These are phyloP conservation scores for Filobasidium uniguttulatum DNA, from an alignment of 1,284 basidiomycete genomes.

Conservation along the genomic window DNA sequence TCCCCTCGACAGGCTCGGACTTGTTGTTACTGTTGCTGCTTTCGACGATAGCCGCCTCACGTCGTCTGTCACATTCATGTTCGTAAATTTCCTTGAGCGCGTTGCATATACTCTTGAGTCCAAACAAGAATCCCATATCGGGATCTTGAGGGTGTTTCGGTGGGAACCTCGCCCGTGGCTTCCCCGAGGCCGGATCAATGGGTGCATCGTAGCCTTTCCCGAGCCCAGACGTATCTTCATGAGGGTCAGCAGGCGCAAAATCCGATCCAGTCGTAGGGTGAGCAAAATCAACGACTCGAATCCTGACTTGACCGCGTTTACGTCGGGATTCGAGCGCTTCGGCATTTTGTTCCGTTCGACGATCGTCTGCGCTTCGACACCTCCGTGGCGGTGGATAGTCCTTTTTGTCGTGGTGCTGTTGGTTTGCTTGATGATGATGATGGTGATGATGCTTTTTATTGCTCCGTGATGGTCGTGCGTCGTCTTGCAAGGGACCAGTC, in stretches of 20 bases:
- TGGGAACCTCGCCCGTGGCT: conserved; percentile 75
- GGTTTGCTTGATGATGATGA: not conserved
- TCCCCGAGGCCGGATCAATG: conserved; percentile 60
- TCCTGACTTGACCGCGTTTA: conserved; percentile 80
- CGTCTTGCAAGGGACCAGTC: conserved; percentile 14
- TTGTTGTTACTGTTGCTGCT: conserved; percentile 2
- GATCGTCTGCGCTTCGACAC: conserved; percentile 21
- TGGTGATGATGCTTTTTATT: not conserved
- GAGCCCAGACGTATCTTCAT: conserved; percentile 32
- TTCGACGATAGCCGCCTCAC: conserved; percentile 7
- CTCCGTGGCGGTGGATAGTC: conserved; percentile 18
- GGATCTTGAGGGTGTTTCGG: conserved; percentile 78
- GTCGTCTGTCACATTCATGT: conserved; percentile 43
- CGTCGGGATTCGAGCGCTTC: conserved; percentile 26
- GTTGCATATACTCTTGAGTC: conserved; percentile 64
- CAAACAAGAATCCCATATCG: conserved; percentile 87
- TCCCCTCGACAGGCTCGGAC: not conserved
- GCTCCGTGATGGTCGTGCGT: not conserved
- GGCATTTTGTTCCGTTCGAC: conserved; percentile 13
- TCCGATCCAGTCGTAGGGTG: conserved; percentile 94
- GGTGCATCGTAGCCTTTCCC: conserved; percentile 68
- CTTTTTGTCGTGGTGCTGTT: conserved; percentile 17
- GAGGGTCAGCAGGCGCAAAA: conserved; percentile 48
- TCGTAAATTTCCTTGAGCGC: conserved; percentile 71
- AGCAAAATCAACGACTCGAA: conserved; percentile 96